phyloP scores from a whole-genome alignment of 148 eudicot species.

The Fagopyrum tataricum region DNA sequence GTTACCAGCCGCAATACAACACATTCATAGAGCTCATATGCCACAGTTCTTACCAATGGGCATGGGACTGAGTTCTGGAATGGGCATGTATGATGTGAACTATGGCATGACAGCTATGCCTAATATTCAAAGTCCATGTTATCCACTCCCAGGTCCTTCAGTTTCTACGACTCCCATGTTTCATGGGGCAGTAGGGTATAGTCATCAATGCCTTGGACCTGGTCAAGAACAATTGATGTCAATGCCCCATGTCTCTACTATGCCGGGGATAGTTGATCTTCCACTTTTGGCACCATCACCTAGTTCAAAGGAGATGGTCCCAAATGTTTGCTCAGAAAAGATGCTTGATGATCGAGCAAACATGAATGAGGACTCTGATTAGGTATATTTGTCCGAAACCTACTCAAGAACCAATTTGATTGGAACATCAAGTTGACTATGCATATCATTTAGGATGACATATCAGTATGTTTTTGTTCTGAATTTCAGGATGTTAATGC shows the following conservation, averaged over 20 bases:
- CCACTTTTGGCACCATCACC: neutral
- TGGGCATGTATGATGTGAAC: conserved; percentile 61
- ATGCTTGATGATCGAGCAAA: no score
- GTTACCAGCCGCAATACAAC: conserved; percentile 69
- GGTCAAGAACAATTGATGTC: neutral
- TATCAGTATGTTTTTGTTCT: neutral
- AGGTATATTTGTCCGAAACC: neutral
- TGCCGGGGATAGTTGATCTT: neutral
- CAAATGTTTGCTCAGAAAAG: neutral
- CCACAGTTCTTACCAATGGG: conserved; percentile 63
- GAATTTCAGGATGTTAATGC: neutral
- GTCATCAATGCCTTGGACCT: neutral
- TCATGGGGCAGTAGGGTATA: neutral
- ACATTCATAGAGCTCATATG: conserved; percentile 60
- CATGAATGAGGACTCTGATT: neutral
- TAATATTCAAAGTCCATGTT: conserved; percentile 15
- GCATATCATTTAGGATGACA: neutral
- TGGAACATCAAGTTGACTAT: neutral
- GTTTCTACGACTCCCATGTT: neutral
- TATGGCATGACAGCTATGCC: conserved; percentile 23
- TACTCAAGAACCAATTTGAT: neutral
- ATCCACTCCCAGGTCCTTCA: neutral
- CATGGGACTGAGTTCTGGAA: conserved; percentile 39
- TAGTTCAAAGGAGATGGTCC: neutral
- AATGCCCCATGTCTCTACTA: neutral